These are phyloP conservation scores for Didymella arachidicola DNA, from an alignment of 2,329 filamentous ascomycete genomes.

Conservation along the genomic window DNA sequence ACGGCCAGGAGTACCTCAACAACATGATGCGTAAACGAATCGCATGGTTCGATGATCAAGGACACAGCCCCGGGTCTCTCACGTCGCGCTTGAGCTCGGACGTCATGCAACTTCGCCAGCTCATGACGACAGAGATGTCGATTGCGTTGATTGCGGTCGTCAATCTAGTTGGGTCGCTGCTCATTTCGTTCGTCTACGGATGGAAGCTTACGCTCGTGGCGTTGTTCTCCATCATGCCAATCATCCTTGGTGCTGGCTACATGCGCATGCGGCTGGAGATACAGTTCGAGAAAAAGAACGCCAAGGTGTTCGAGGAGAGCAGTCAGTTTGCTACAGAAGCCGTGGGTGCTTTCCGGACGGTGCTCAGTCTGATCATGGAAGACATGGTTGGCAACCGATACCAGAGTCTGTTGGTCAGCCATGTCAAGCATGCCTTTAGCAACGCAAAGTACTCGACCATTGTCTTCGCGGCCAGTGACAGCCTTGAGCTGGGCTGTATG, in stretches of 20 bases:
- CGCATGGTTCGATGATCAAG: slow-evolving; percentile 66
- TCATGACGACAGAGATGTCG: slow-evolving; percentile 68
- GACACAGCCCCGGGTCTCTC: slow-evolving; percentile 66
- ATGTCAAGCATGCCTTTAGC: slow-evolving; percentile 66
- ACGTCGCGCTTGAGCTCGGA: slow-evolving; percentile 65
- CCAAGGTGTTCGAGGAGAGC: slow-evolving; percentile 72
- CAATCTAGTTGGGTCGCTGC: slow-evolving; percentile 69
- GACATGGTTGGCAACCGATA: slow-evolving; percentile 70
- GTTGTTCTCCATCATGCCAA: slow-evolving; percentile 65
- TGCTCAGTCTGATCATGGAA: slow-evolving; percentile 74
- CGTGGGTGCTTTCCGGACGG: slow-evolving; percentile 76
- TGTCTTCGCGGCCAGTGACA: slow-evolving; percentile 74
- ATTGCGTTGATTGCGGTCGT: slow-evolving; percentile 69
- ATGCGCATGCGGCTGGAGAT: slow-evolving; percentile 65
- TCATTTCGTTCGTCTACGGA: slow-evolving; percentile 74
- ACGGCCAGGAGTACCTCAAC: slow-evolving; percentile 68
- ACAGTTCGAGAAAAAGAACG: slow-evolving; percentile 74
- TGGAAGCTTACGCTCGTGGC: slow-evolving; percentile 79
- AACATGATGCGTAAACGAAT: slow-evolving; percentile 67
- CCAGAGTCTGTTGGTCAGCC: slow-evolving; percentile 63
- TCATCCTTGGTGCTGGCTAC: slow-evolving; percentile 60
- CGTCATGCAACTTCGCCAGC: slow-evolving; percentile 67
- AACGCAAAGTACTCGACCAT: slow-evolving; percentile 69
- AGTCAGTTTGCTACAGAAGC: slow-evolving; percentile 78
- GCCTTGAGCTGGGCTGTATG: slow-evolving; percentile 68